Evolutionary conservation across 805 yeast species (phyloP), one percentile per base, ranked within the genome.

Genomic region (Ogataea nitratoaversa): DNA sequence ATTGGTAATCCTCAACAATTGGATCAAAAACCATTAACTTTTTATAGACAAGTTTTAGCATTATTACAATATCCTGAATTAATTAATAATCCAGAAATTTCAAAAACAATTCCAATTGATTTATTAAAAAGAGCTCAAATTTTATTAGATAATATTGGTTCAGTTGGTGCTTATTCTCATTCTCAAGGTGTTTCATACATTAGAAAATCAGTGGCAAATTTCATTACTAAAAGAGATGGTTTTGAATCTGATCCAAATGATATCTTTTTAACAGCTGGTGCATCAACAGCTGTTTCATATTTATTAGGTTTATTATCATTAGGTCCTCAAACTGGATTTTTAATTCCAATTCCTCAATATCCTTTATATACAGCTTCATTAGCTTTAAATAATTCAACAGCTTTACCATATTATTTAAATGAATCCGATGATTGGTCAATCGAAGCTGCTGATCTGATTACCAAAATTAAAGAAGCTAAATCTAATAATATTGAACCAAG

Each of bases 1-100:
- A 93, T 93, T 47, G 99, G 99, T 23, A 93, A 93, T 60, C 99
- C 99, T 2, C 99, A 93, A 65, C 98, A 91, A 61, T 72, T 93
- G 58, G 91, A 88, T 52, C 99, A 93, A 63, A 75, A 81, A 55
- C 99, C 99, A 1, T 71, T 93, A 53, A 86, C 95, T n/a, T 93
- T 93, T 70, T 90, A 88, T 65, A 76, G 99, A 54, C 95, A 90
- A 60, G 95, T 90, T 4, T 68, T 91, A 44, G 78, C 97, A 0
- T 63, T 90, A 32, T 66, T 91, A 52, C 96, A 93, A 65, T 84
- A 86, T 60, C 98, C 99, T 1, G 76, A 71, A 23, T 63, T 90
- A 37, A 52, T 90, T 32, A 56, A 70, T 18, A 56, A 62, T 5
- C 52, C 55, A 16, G 49, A 55, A 6, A 50, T 65, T 8, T 37